Evolutionary conservation across 2,329 filamentous ascomycete genomes (phyloP).

Genomic region (Colletotrichum magnum): DNA sequence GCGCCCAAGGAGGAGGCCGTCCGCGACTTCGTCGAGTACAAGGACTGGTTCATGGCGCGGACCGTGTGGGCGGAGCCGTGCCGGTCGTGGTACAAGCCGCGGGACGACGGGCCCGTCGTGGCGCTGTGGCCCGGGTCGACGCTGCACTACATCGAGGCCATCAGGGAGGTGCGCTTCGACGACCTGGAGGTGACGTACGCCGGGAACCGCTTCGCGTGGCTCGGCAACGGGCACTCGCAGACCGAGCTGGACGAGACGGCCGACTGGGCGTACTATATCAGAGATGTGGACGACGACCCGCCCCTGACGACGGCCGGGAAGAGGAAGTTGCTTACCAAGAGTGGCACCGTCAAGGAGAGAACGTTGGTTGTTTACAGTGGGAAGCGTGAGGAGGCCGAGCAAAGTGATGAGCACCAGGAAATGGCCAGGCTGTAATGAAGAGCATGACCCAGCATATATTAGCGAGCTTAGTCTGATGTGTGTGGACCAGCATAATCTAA

Average conservation of each 20-base stretch:
- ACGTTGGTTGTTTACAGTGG: conserved; percentile 41
- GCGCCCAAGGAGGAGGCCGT: conserved; percentile 61
- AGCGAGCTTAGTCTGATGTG: not conserved
- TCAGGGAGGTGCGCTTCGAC: conserved; percentile 60
- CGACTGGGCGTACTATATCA: conserved; percentile 57
- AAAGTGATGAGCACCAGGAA: not conserved
- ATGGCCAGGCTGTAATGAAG: conserved; percentile 4
- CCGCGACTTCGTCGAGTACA: conserved; percentile 63
- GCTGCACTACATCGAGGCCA: conserved; percentile 64
- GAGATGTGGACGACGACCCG: conserved; percentile 51
- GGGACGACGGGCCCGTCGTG: conserved; percentile 39
- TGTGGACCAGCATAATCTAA: not conserved
- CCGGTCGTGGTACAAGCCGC: conserved; percentile 43
- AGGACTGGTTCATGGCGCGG: conserved; percentile 59
- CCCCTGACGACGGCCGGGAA: conserved; percentile 45
- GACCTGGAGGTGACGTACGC: conserved; percentile 60
- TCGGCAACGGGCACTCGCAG: conserved; percentile 60
- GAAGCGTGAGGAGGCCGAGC: not conserved
- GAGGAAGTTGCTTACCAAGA: conserved; percentile 45
- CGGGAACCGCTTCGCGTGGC: conserved; percentile 55
- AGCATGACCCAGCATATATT: not conserved
- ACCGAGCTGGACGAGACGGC: conserved; percentile 55
- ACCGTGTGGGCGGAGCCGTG: conserved; percentile 62
- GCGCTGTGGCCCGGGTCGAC: conserved; percentile 49
- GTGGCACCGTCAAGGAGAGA: conserved; percentile 43